Percentiles rank a stretch among this genome's conserved stretches.
Conservation (phyloP, 495 filamentous ascomycete genomes). For the Neurospora sp. region DNA sequence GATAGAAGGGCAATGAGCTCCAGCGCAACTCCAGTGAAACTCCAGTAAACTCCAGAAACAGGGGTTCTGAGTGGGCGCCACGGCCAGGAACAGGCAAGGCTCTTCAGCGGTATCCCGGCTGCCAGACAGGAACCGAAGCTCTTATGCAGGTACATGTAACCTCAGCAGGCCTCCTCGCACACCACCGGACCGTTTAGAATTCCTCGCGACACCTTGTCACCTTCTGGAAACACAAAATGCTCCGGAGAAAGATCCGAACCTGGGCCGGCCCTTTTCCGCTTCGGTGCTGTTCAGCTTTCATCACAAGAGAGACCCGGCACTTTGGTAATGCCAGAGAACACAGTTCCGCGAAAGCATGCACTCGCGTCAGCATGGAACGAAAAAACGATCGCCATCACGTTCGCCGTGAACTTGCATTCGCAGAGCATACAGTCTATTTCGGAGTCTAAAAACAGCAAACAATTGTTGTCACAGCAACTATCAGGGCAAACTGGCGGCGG, state of each 20-base stretch:
- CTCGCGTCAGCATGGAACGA: background rate
- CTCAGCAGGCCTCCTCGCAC: background rate
- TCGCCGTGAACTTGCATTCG: background rate
- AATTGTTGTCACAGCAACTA: background rate
- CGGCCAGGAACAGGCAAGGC: background rate
- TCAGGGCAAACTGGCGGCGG: background rate
- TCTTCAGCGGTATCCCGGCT: background rate
- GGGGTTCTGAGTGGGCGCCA: background rate
- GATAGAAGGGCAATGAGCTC: background rate
- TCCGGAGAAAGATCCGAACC: background rate
- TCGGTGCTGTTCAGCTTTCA: background rate
- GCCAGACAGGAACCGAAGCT: background rate
- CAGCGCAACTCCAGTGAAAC: background rate
- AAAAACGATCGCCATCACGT: background rate
- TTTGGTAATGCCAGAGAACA: background rate
- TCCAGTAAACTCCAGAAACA: background rate
- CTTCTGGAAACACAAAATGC: background rate
- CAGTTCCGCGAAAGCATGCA: background rate
- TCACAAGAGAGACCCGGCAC: background rate
- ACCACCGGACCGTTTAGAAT: background rate
- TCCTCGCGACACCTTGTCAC: background rate
- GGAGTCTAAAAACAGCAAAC: background rate
- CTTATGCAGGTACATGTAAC: constrained; percentile 1
- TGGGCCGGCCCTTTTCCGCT: background rate
- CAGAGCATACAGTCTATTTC: background rate